phyloP scores from a whole-genome alignment of 495 filamentous ascomycete genomes.

The Penicillium cosmopolitanum region DNA sequence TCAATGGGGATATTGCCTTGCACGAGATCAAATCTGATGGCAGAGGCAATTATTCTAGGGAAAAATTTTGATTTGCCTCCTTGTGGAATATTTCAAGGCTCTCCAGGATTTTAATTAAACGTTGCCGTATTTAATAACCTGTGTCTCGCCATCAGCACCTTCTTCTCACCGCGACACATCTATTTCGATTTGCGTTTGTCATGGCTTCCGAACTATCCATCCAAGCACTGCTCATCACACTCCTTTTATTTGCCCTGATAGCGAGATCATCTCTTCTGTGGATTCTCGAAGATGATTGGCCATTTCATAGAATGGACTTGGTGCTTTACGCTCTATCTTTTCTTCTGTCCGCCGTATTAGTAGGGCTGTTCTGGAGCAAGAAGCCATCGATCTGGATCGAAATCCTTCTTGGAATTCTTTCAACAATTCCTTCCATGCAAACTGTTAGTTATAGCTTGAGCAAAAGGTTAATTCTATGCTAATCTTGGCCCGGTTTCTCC shows the following conservation, averaged over 20 bases:
- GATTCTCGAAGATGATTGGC: background rate
- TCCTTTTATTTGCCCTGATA: too few species aligned
- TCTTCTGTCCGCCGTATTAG: background rate
- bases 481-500: too few species aligned
- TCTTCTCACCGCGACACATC: background rate
- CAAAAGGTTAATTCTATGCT: too few species aligned
- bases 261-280: background rate
- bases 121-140: background rate
- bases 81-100: too few species aligned
- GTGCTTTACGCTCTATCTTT: background rate
- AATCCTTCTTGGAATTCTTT: background rate
- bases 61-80: too few species aligned
- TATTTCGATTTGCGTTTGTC: background rate
- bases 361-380: background rate
- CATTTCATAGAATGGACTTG: background rate
- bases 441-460: too few species aligned
- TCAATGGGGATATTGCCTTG: too few species aligned
- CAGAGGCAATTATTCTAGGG: too few species aligned
- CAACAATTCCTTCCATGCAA: too few species aligned
- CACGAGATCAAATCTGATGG: too few species aligned
- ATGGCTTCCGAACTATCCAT: background rate
- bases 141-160: background rate
- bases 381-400: background rate
- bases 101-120: too few species aligned
- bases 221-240: background rate